phyloP scores from a whole-genome alignment of 2,329 filamentous ascomycete species.

The Arthrobotrys entomopaga region DNA sequence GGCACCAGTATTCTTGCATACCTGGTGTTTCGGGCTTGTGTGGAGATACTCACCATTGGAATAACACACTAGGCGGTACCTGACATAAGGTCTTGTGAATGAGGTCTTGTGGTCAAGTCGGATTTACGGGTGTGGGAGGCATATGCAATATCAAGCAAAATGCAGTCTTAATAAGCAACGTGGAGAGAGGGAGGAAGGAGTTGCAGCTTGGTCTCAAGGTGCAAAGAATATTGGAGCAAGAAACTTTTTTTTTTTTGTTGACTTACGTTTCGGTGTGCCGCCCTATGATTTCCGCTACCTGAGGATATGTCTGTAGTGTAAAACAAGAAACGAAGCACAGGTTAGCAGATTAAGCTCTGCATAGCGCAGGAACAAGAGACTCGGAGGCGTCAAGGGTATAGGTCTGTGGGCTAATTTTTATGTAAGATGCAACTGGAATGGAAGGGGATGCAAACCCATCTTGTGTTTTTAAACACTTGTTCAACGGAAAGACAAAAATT shows the following conservation, averaged over 20 bases:
- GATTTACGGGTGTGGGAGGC: conserved; percentile 53
- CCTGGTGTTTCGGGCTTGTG: conserved; percentile 24
- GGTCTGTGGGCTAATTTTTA: conserved; percentile 48
- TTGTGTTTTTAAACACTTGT: conserved; percentile 54
- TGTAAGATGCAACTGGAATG: conserved; percentile 54
- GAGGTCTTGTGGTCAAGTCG: conserved; percentile 54
- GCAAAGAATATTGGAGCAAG: conserved; percentile 20
- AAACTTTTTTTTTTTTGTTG: conserved; percentile 21
- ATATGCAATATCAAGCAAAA: conserved; percentile 55
- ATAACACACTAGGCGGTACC: conserved; percentile 47
- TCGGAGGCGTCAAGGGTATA: conserved; percentile 53
- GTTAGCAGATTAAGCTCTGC: conserved; percentile 55
- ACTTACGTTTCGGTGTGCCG: conserved; percentile 52
- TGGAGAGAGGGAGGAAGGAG: conserved; percentile 24
- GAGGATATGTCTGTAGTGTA: conserved; percentile 44
- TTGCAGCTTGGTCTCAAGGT: conserved; percentile 35
- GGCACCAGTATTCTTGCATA: conserved; percentile 31
- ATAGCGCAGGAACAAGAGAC: conserved; percentile 55
- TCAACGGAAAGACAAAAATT: conserved; percentile 31
- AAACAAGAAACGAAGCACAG: conserved; percentile 33
- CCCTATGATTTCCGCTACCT: conserved; percentile 41
- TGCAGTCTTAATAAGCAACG: conserved; percentile 52
- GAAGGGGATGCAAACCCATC: conserved; percentile 54
- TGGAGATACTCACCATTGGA: conserved; percentile 46
- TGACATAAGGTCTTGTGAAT: conserved; percentile 55